These are phyloP conservation scores for Scenedesmus sp. DNA, from an alignment of 163 green algal species.

Conservation along the genomic window DNA sequence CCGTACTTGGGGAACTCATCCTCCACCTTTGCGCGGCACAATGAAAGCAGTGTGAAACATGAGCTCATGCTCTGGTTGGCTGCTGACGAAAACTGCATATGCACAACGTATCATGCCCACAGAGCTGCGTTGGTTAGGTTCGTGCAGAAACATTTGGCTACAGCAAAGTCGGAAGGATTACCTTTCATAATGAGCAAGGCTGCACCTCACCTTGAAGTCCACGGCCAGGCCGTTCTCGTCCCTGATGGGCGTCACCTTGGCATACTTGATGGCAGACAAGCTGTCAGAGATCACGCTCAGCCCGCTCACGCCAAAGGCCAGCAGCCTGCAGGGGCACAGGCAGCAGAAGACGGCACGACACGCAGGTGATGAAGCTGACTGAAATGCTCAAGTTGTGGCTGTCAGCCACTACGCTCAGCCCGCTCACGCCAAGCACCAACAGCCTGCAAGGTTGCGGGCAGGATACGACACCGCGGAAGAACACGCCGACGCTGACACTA, in stretches of 20 bases:
- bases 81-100: no score
- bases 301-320: conserved; percentile 82
- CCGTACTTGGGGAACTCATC: conserved; percentile 80
- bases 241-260: conserved; percentile 68
- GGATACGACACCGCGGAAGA: neutral
- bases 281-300: conserved; percentile 79
- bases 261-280: conserved; percentile 83
- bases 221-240: conserved; percentile 66
- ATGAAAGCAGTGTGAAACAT: no score
- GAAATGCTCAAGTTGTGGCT: no score
- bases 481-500: neutral
- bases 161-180: no score
- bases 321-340: conserved; percentile 48
- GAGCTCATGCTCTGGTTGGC: no score
- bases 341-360: neutral
- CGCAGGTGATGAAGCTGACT: neutral
- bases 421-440: conserved; percentile 81
- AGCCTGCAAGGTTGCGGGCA: conserved; percentile 41
- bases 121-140: no score
- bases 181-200: neutral
- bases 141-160: no score
- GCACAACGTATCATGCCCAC: no score
- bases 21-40: conserved; percentile 51
- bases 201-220: conserved; percentile 61
- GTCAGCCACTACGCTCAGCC: no score